Conservation (phyloP, 2,329 filamentous ascomycete genomes). For the Lasiodiplodia sp. region DNA sequence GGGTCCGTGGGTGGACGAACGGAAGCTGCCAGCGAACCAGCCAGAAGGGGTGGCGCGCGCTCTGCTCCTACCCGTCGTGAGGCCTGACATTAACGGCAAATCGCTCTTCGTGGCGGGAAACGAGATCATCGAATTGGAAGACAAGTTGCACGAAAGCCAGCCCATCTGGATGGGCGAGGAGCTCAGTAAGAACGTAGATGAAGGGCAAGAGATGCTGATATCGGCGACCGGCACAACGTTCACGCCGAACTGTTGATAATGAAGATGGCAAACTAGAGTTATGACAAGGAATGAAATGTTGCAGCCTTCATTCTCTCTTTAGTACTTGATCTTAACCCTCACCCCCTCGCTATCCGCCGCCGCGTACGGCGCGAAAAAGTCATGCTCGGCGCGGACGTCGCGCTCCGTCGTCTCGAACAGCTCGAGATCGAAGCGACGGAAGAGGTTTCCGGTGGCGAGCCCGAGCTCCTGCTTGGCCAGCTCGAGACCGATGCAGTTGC, state of each 20-base stretch:
- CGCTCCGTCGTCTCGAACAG: constrained; percentile 31
- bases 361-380: constrained; percentile 32
- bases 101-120: constrained; percentile 37
- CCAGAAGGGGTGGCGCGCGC: constrained; percentile 36
- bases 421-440: constrained; percentile 25
- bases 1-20: background rate
- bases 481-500: constrained; percentile 34
- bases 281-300: background rate
- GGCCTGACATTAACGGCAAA: constrained; percentile 34
- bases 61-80: constrained; percentile 36
- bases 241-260: background rate
- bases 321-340: constrained; percentile 30
- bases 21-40: constrained; percentile 35
- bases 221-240: background rate
- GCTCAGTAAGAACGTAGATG: constrained; percentile 36
- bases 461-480: constrained; percentile 25
- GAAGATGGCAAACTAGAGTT: too few species aligned
- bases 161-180: constrained; percentile 39
- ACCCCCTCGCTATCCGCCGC: constrained; percentile 31
- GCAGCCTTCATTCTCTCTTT: background rate
- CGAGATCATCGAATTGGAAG: constrained; percentile 38
- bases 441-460: background rate
- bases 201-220: constrained; percentile 33
- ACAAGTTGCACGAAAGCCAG: constrained; percentile 35
- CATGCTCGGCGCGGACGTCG: constrained; percentile 31